A percentile compares a stretch with the other conserved stretches of the same genome.
Conservation (phyloP, 306 rosid genomes). For the Prunus mira region DNA sequence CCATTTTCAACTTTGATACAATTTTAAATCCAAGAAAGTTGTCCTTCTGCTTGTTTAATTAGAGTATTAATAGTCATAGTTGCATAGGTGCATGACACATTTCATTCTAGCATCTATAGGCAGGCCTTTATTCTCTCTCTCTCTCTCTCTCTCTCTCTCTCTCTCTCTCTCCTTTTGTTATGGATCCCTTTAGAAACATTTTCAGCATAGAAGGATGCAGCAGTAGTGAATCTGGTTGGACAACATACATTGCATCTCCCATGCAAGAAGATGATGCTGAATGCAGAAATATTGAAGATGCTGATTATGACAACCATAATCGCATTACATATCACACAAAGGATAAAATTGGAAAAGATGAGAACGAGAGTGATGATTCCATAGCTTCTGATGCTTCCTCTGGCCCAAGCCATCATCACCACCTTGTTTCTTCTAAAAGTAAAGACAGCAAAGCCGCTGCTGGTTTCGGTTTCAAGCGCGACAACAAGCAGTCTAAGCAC, state of each 20-base stretch:
- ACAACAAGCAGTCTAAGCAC: slow-evolving; percentile 43
- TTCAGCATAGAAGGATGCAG: slow-evolving; percentile 62
- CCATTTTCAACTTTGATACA: slow-evolving; percentile 7
- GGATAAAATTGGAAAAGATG: slow-evolving; percentile 31
- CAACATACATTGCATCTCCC: slow-evolving; percentile 69
- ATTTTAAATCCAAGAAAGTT: background rate
- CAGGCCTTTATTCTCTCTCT: slow-evolving; percentile 14
- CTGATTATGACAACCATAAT: slow-evolving; percentile 3
- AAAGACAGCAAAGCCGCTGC: slow-evolving; percentile 25
- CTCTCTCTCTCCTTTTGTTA: background rate
- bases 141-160: slow-evolving; percentile 7
- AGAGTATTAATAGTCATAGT: slow-evolving; percentile 16
- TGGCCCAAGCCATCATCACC: slow-evolving; percentile 44
- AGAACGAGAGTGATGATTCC: slow-evolving; percentile 67
- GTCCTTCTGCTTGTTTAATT: slow-evolving; percentile 15
- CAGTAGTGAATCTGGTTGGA: slow-evolving; percentile 95
- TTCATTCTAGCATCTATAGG: slow-evolving; percentile 22
- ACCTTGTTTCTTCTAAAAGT: background rate
- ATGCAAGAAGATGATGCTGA: slow-evolving; percentile 58
- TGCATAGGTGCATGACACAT: slow-evolving; percentile 23
- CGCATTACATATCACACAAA: background rate
- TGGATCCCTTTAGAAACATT: slow-evolving; percentile 42
- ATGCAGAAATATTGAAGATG: slow-evolving; percentile 30
- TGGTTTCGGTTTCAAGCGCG: slow-evolving; percentile 37
- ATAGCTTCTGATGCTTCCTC: slow-evolving; percentile 90